Evolutionary conservation across 106 monocot genomes (phyloP), one percentile per base, ranked within the genome.

Genomic region (Xerophyta viscosa): DNA sequence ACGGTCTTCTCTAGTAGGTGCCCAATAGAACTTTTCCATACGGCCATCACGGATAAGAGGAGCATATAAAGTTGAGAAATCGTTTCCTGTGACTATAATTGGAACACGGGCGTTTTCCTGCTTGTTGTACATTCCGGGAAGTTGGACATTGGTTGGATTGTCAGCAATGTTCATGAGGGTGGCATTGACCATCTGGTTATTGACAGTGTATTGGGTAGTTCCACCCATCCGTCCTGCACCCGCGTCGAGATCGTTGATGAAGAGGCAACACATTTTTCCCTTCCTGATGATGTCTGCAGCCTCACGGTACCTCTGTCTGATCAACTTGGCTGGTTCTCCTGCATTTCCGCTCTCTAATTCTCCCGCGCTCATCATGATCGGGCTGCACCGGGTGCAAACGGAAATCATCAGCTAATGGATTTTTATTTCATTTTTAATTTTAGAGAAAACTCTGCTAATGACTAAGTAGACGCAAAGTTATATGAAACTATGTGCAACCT

Each of bases 201-300:
- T 76, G 52, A 80, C 80, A 9, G 80, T 80, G 63, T 80, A 80
- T 47, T 80, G 80, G 21, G 80, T 80, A 30, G 80, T 80, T 27
- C 80, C 80, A 9, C 80, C 80, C 45, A 80, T 37, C 23, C 80
- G 55, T 29, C 80, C 80, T 0, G 80, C 80, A 20, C 80, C 80
- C 19, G 80, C 80, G 30, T 80, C 80, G 11, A 80, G 80, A 63
- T 80, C 80, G 37, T 80, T 80, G 63, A 80, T 80, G 75, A 80
- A 80, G 51, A 80, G 74, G 52, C 24, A 37, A 29, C 69, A 69
- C 76, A 76, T 76, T 57, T 76, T 69, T 20, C 76, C 76, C 59
- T 71, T 71, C 30, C 47, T 61, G 47, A 76, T 76, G 41, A 71
- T 71, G 42, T 76, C 76, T 1, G 76, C 57, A 0, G 80, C 80